Evolutionary conservation across 148 eudicot species (phyloP).

Genomic region (Suaeda aralocaspica): DNA sequence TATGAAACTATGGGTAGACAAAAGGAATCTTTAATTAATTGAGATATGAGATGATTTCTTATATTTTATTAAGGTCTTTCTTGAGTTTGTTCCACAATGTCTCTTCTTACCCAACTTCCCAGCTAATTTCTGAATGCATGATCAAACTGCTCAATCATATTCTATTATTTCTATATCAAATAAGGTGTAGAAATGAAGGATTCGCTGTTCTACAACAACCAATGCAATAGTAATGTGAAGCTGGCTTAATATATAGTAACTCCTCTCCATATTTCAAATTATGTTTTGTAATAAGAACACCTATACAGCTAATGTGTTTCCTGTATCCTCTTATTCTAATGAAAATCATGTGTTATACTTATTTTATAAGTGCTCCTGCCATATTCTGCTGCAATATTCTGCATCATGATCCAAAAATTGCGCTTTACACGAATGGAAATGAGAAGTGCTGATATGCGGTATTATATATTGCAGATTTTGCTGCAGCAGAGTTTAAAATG

Average conservation of each 20-base stretch:
- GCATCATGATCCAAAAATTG: no score
- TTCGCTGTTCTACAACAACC: not conserved
- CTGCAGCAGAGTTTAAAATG: no score
- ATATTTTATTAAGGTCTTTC: not conserved
- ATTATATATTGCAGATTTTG: no score
- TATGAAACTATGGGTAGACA: conserved; percentile 7
- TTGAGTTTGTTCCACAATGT: not conserved
- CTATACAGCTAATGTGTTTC: not conserved
- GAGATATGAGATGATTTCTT: not conserved
- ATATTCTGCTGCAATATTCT: not conserved
- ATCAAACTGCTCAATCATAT: not conserved
- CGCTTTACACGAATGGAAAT: no score
- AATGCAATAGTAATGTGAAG: not conserved
- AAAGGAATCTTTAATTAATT: conserved; percentile 9
- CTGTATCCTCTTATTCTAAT: not conserved
- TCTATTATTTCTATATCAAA: not conserved
- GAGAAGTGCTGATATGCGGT: no score
- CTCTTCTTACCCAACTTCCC: conserved; percentile 8
- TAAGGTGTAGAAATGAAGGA: not conserved
- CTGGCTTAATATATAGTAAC: not conserved
- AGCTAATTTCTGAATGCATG: not conserved
- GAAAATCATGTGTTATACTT: not conserved
- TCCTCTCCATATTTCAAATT: not conserved
- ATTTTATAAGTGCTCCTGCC: not conserved
- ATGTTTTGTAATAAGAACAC: not conserved